phyloP scores from a whole-genome alignment of 2,329 filamentous ascomycete species.

The Alternaria hordeiaustralica region DNA sequence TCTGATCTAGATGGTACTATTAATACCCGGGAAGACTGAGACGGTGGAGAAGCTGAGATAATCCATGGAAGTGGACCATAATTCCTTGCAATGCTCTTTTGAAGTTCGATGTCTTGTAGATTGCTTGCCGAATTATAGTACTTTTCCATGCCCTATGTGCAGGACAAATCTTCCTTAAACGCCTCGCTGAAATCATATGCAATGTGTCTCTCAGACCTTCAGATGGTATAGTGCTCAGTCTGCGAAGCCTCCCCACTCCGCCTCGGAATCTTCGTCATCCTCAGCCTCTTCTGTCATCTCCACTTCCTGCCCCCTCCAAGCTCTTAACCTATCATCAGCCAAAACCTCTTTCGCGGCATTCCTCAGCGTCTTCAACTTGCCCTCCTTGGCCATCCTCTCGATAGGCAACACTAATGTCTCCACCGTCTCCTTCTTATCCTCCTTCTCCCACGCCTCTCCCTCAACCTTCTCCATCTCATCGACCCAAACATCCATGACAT shows the following conservation, averaged over 20 bases:
- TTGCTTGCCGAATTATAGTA: not conserved
- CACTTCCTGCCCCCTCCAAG: conserved; percentile 58
- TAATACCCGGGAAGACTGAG: conserved; percentile 5
- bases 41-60: no score
- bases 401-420: conserved; percentile 62
- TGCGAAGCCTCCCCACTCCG: conserved; percentile 73
- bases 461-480: conserved; percentile 83
- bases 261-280: conserved; percentile 58
- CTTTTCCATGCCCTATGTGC: conserved; percentile 3
- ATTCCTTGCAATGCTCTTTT: not conserved
- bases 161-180: conserved; percentile 9
- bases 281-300: conserved; percentile 45
- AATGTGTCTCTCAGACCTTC: conserved; percentile 6
- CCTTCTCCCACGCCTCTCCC: conserved; percentile 49
- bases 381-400: conserved; percentile 61
- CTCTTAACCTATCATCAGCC: conserved; percentile 74
- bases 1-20: conserved; percentile 6
- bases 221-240: conserved; percentile 54
- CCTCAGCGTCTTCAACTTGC: conserved; percentile 74
- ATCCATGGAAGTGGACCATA: not conserved
- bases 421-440: conserved; percentile 48
- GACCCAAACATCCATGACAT: conserved; percentile 88
- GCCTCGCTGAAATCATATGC: conserved; percentile 22
- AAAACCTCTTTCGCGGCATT: conserved; percentile 72
- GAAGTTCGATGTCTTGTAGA: not conserved